Base-by-base conservation (phyloP, 176 grass and related monocot genomes). In the Oryza meridionalis region DNA sequence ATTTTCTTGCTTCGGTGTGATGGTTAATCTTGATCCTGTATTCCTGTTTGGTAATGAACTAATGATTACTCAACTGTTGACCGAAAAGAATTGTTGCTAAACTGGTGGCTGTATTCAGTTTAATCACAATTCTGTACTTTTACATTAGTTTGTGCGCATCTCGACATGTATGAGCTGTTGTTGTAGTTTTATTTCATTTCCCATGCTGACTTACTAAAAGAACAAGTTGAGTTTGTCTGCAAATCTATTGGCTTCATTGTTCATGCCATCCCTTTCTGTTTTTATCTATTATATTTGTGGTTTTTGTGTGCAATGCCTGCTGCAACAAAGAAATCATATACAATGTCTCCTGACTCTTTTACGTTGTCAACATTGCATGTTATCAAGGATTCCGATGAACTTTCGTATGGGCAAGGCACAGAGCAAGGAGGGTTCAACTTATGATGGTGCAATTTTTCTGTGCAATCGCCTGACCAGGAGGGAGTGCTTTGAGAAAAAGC, bases 401-500 rank as follows among this genome's bases (percentile, higher is more conserved):
- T 84, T 84, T 63, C 63, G 50, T 42, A 84, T 81, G 69, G 72
- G 75, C 53, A 75, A 91, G 81, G 67, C 32, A 29, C 67, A 77
- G 17, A 84, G 44, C 45, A 84, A 79, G 22, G 22, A 88, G 53
- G 37, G 33, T 83, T 65, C 43, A 14, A 43, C 26, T 17, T 70
- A 78, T 65, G 67, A 61, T 72, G 90, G 90, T 76, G 90, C 90
- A 50, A 79, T 92, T 83, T 92, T 92, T 72, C 83, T 86, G 75
- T 85, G 86, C 78, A 83, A 44, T 43, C 47, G 6, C 25, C 43
- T 43, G 31, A 88, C 86, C 65, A 88, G 75, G 86, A 79, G 66
- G 74, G 90, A 92, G 67, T 83, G 86, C 65, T 82, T 92, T 51
- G 31, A 88, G 31, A 81, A 72, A 62, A 92, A 92, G 81, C 71